These are phyloP conservation scores for Neoconidiobolus thromboides DNA, from an alignment of 371 early-diverging fungal genomes.

Conservation along the genomic window DNA sequence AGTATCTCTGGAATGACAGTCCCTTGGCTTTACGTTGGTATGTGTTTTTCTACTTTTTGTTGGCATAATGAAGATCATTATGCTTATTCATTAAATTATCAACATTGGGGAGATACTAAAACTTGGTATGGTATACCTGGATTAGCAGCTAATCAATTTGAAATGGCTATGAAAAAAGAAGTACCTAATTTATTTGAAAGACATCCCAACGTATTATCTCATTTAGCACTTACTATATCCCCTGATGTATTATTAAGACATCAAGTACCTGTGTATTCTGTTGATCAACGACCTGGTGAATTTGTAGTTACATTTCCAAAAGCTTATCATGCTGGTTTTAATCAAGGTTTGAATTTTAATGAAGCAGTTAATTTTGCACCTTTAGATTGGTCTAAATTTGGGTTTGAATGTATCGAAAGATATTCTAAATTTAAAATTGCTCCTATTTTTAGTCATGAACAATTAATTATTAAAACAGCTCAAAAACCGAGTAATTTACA, in stretches of 20 bases:
- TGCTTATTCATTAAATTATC: slow-evolving; percentile 89
- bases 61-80: slow-evolving; percentile 97
- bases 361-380: slow-evolving; percentile 95
- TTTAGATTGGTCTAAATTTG: slow-evolving; percentile 74
- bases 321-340: slow-evolving; percentile 91
- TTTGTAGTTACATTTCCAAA: slow-evolving; percentile 90
- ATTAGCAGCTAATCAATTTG: slow-evolving; percentile 57
- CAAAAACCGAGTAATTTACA: not conserved
- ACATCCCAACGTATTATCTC: slow-evolving; percentile 82
- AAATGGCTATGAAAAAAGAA: slow-evolving; percentile 54
- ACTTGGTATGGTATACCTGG: slow-evolving; percentile 96
- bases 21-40: slow-evolving; percentile 94
- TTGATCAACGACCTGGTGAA: slow-evolving; percentile 84
- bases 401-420: slow-evolving; percentile 50
- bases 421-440: slow-evolving; percentile 57
- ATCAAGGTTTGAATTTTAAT: slow-evolving; percentile 89
- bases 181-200: slow-evolving; percentile 78
- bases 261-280: slow-evolving; percentile 52
- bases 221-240: slow-evolving; percentile 78
- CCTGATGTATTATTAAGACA: slow-evolving; percentile 53
- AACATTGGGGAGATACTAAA: slow-evolving; percentile 91
- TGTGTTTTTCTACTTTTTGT: slow-evolving; percentile 90
- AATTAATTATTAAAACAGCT: slow-evolving; percentile 32
- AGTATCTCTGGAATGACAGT: slow-evolving; percentile 86
- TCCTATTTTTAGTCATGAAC: slow-evolving; percentile 90